Percentiles rank a stretch among this genome's conserved stretches.
Conservation (phyloP, 345 rosid species). For the Euphorbia lathyris region DNA sequence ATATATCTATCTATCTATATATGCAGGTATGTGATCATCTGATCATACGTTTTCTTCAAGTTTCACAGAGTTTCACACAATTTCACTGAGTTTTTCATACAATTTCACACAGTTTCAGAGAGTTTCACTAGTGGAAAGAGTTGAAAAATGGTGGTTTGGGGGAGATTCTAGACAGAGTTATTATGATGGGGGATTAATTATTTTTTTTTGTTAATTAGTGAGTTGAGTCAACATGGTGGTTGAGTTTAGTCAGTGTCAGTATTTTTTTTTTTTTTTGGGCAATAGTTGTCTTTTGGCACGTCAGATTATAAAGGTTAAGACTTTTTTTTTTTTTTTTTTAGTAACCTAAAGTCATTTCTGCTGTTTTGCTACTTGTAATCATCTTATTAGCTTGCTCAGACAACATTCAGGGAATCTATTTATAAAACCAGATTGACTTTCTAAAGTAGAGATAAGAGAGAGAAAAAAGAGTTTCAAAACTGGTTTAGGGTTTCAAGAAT, state of each 20-base stretch:
- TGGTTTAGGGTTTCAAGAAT: slow-evolving; percentile 13
- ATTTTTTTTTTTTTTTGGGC: not conserved
- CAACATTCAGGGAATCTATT: slow-evolving; percentile 23
- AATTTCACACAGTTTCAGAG: too few species aligned
- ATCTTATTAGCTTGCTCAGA: slow-evolving; percentile 20
- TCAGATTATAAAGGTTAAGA: slow-evolving; percentile 8
- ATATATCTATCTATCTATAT: not conserved
- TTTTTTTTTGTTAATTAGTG: not conserved
- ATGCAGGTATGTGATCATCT: slow-evolving; percentile 3
- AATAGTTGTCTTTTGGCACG: slow-evolving; percentile 23
- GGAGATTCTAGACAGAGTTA: slow-evolving; percentile 19
- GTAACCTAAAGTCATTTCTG: slow-evolving; percentile 8
- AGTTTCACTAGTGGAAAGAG: too few species aligned
- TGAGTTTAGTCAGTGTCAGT: slow-evolving; percentile 21
- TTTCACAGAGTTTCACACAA: too few species aligned
- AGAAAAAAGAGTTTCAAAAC: too few species aligned
- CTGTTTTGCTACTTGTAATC: slow-evolving; percentile 20
- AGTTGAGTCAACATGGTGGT: slow-evolving; percentile 16
- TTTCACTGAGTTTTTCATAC: too few species aligned
- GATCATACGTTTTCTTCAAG: too few species aligned
- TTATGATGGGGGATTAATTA: too few species aligned
- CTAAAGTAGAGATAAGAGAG: not conserved
- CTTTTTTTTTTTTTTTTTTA: too few species aligned
- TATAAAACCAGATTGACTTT: slow-evolving; percentile 7
- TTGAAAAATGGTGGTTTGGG: slow-evolving; percentile 10